Evolutionary conservation across 805 yeast species (phyloP).

Genomic region (Candida hispaniensis): DNA sequence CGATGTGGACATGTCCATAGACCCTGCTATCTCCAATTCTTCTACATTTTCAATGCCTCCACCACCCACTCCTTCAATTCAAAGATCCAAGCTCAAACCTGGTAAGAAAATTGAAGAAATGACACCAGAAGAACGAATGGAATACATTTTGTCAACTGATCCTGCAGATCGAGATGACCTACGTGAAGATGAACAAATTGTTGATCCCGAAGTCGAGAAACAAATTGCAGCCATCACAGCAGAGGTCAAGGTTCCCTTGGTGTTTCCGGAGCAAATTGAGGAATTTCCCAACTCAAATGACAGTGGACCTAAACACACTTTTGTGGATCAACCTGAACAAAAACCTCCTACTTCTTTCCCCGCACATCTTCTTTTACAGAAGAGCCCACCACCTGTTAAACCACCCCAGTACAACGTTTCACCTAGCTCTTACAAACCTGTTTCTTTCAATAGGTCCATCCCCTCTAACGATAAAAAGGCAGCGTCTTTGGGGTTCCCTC

Average conservation of each 20-base stretch:
- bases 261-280: background rate
- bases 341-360: slow-evolving; percentile 1
- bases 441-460: slow-evolving; percentile 1
- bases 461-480: slow-evolving; percentile 12
- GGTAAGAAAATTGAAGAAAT: slow-evolving; percentile 13
- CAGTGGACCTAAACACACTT: slow-evolving; percentile 4
- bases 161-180: slow-evolving; percentile 15
- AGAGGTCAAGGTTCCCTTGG: too few relatives aligned
- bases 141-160: slow-evolving; percentile 13
- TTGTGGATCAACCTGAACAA: slow-evolving; percentile 10
- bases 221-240: slow-evolving; percentile 12
- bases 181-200: slow-evolving; percentile 1
- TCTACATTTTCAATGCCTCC: slow-evolving; percentile 7
- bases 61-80: slow-evolving; percentile 9
- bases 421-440: background rate
- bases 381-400: slow-evolving; percentile 1
- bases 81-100: too few relatives aligned
- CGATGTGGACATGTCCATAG: too few relatives aligned
- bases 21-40: too few relatives aligned
- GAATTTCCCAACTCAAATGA: background rate
- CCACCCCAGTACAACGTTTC: slow-evolving; percentile 12
- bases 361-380: slow-evolving; percentile 6
- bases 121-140: slow-evolving; percentile 14
- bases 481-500: slow-evolving; percentile 13
- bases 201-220: slow-evolving; percentile 14